Conservation (phyloP, 139 green algal species). For the Chloropicon primus region DNA sequence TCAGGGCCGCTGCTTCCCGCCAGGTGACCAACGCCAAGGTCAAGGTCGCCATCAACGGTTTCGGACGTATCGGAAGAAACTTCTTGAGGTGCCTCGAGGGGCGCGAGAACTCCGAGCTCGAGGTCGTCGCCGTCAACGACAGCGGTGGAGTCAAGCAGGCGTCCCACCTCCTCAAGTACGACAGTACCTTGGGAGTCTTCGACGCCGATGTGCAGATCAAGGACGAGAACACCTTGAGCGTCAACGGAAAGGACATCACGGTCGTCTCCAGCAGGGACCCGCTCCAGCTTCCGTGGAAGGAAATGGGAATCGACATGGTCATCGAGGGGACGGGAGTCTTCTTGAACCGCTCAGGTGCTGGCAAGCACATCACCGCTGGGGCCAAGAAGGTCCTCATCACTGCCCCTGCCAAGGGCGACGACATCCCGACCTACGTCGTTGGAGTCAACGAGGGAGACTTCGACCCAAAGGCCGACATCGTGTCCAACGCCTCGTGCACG, state of each 20-base stretch:
- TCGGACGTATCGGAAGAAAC: slow-evolving; percentile 8
- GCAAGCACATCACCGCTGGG: slow-evolving; percentile 85
- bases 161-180: slow-evolving; percentile 98
- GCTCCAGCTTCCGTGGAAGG: slow-evolving; percentile 83
- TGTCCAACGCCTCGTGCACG: slow-evolving; percentile 98
- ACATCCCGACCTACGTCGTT: slow-evolving; percentile 96
- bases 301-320: slow-evolving; percentile 80
- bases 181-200: slow-evolving; percentile 95
- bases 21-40: slow-evolving; percentile 4
- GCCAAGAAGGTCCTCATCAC: slow-evolving; percentile 99
- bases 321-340: slow-evolving; percentile 98
- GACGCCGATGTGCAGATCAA: slow-evolving; percentile 80
- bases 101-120: slow-evolving; percentile 26
- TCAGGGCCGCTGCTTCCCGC: not conserved
- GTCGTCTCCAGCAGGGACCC: slow-evolving; percentile 92
- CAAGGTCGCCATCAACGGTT: slow-evolving; percentile 4
- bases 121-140: slow-evolving; percentile 94
- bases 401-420: slow-evolving; percentile 90
- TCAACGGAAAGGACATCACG: slow-evolving; percentile 88
- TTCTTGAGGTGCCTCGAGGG: slow-evolving; percentile 14
- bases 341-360: slow-evolving; percentile 66
- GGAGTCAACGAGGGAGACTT: slow-evolving; percentile 89
- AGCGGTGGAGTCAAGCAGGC: slow-evolving; percentile 92
- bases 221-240: slow-evolving; percentile 73
- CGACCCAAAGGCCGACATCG: slow-evolving; percentile 74